These are phyloP conservation scores for Ustilago tritici DNA, from an alignment of 1,284 basidiomycete genomes.

Conservation along the genomic window DNA sequence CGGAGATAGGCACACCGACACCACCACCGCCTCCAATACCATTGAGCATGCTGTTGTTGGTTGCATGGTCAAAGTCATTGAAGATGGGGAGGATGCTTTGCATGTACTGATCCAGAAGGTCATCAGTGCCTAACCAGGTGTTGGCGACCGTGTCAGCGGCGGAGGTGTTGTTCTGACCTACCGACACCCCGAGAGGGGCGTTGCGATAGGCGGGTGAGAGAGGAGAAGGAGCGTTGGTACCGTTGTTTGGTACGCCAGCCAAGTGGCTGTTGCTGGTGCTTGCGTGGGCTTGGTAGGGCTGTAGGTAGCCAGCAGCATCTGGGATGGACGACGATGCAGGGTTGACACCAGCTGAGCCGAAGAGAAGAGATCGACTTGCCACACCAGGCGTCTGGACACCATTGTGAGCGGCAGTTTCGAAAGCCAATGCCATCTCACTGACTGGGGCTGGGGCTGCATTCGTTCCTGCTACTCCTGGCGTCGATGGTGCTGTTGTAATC, in stretches of 20 bases:
- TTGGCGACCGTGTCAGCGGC: constrained; percentile 33
- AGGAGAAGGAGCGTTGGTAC: constrained; percentile 15
- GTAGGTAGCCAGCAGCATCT: constrained; percentile 6
- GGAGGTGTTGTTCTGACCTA: constrained; percentile 11
- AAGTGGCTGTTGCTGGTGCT: neutral
- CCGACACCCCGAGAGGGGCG: neutral
- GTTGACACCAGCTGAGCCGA: constrained; percentile 10
- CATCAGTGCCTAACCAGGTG: constrained; percentile 49
- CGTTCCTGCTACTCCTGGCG: constrained; percentile 6
- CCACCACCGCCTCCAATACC: constrained; percentile 39
- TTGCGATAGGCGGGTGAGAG: constrained; percentile 29
- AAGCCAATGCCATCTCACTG: constrained; percentile 51
- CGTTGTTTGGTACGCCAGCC: constrained; percentile 19
- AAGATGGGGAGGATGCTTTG: constrained; percentile 53
- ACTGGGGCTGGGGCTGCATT: constrained; percentile 13
- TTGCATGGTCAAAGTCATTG: constrained; percentile 50
- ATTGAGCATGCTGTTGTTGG: constrained; percentile 39
- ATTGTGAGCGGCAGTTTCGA: constrained; percentile 37
- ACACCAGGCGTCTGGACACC: constrained; percentile 34
- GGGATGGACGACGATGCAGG: constrained; percentile 15
- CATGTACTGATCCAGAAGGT: constrained; percentile 50
- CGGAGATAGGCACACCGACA: constrained; percentile 46
- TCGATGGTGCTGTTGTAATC: constrained; percentile 5
- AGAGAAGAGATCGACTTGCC: constrained; percentile 15
- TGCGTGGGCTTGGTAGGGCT: constrained; percentile 10